These are phyloP conservation scores for Thinopyrum elongatum DNA, from an alignment of 176 grass and related monocot genomes.

Conservation along the genomic window DNA sequence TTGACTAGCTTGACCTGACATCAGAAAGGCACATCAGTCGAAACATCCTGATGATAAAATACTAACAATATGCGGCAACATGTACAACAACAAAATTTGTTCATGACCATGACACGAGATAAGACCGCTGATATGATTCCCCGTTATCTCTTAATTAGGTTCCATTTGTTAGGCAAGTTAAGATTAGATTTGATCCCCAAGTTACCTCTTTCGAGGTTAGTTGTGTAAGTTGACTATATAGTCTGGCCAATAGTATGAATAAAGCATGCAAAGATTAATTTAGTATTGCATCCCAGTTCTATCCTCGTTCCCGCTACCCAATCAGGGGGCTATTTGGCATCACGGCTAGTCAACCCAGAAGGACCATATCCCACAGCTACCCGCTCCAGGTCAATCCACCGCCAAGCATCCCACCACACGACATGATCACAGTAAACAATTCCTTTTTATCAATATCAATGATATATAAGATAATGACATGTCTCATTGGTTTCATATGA, in stretches of 20 bases:
- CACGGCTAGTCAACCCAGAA: not conserved
- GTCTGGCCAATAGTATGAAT: not conserved
- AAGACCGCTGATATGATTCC: slow-evolving; percentile 3
- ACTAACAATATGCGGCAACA: slow-evolving; percentile 15
- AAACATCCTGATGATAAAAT: not conserved
- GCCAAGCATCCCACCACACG: not conserved
- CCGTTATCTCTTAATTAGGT: not conserved
- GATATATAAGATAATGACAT: slow-evolving; percentile 2
- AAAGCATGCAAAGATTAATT: not conserved
- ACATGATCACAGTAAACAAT: not conserved
- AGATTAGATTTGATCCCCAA: not conserved
- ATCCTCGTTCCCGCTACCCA: not conserved
- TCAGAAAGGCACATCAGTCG: slow-evolving; percentile 26
- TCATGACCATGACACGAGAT: not conserved
- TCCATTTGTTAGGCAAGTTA: not conserved
- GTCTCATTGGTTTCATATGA: not conserved
- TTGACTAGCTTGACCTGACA: slow-evolving; percentile 92
- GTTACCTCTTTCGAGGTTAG: not conserved
- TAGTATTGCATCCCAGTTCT: slow-evolving; percentile 2
- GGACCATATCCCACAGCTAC: not conserved
- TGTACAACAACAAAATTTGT: not conserved
- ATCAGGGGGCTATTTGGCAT: not conserved
- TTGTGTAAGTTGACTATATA: not conserved
- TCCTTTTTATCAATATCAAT: not conserved
- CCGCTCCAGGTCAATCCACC: not conserved